These are phyloP conservation scores for Yamadazyma friedrichii DNA, from an alignment of 1,139 yeast genomes.

Conservation along the genomic window DNA sequence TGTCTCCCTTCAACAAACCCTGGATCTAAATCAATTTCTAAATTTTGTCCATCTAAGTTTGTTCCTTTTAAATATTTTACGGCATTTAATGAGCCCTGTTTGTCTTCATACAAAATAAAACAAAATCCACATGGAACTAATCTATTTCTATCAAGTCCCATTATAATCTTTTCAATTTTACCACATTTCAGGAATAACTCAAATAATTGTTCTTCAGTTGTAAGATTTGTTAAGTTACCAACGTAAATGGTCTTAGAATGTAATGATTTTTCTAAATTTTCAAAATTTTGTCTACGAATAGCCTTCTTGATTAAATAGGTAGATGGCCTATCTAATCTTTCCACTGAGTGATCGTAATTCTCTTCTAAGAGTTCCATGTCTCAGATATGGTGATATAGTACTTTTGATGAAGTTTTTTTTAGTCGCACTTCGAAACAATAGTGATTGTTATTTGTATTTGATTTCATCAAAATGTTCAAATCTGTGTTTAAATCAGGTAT, in stretches of 20 bases:
- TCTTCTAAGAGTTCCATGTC: constrained; percentile 56
- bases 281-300: constrained; percentile 49
- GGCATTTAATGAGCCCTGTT: constrained; percentile 74
- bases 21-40: constrained; percentile 88
- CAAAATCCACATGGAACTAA: constrained; percentile 96
- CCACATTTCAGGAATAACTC: constrained; percentile 85
- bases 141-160: constrained; percentile 90
- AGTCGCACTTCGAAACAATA: not conserved
- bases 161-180: constrained; percentile 69
- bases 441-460: not conserved
- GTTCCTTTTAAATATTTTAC: constrained; percentile 80
- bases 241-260: constrained; percentile 77
- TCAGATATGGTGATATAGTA: not conserved
- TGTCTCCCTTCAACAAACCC: constrained; percentile 95
- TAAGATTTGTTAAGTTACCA: constrained; percentile 79
- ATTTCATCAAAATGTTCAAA: constrained; percentile 27
- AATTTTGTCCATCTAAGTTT: constrained; percentile 72
- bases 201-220: constrained; percentile 90
- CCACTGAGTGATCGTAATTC: constrained; percentile 51
- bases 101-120: constrained; percentile 71
- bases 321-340: constrained; percentile 76
- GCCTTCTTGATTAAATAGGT: constrained; percentile 76
- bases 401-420: not conserved
- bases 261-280: constrained; percentile 62
- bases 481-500: constrained; percentile 61